A percentile compares a stretch with the other conserved stretches of the same genome.
phyloP scores from a whole-genome alignment of 257 asterid genomes.

The Plantago major region DNA sequence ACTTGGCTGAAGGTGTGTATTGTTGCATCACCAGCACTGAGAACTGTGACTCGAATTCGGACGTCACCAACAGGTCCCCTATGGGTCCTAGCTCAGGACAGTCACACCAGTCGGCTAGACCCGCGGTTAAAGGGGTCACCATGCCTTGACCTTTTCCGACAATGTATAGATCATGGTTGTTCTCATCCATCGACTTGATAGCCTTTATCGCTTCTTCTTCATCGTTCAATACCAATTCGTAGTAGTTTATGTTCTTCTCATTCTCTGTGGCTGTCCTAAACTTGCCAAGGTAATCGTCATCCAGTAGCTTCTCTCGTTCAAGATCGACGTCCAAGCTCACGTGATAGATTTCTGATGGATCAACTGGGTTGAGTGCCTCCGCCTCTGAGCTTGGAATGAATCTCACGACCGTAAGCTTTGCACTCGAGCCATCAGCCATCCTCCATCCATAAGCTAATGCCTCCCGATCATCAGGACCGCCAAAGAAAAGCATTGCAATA shows the following conservation, averaged over 20 bases:
- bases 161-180: slow-evolving; percentile 54
- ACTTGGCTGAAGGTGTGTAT: slow-evolving; percentile 23
- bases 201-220: slow-evolving; percentile 76
- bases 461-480: slow-evolving; percentile 91
- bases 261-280: slow-evolving; percentile 45
- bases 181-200: slow-evolving; percentile 65
- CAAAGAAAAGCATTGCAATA: slow-evolving; percentile 55
- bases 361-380: slow-evolving; percentile 9
- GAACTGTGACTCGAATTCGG: slow-evolving; percentile 62
- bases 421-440: slow-evolving; percentile 50
- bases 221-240: slow-evolving; percentile 51
- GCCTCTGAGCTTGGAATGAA: slow-evolving; percentile 51
- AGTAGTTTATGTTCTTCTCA: slow-evolving; percentile 32
- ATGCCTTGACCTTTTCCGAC: slow-evolving; percentile 83
- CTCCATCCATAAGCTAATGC: slow-evolving; percentile 74
- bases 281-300: slow-evolving; percentile 53
- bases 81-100: slow-evolving; percentile 93
- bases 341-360: slow-evolving; percentile 27
- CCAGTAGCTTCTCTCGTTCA: slow-evolving; percentile 48
- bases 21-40: slow-evolving; percentile 84
- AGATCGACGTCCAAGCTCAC: slow-evolving; percentile 38
- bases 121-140: slow-evolving; percentile 56
- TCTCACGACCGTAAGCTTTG: slow-evolving; percentile 49
- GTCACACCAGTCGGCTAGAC: slow-evolving; percentile 91
- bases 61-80: slow-evolving; percentile 79